Conservation (phyloP, 2,329 filamentous ascomycete species). For the Aspergillus fructus region DNA sequence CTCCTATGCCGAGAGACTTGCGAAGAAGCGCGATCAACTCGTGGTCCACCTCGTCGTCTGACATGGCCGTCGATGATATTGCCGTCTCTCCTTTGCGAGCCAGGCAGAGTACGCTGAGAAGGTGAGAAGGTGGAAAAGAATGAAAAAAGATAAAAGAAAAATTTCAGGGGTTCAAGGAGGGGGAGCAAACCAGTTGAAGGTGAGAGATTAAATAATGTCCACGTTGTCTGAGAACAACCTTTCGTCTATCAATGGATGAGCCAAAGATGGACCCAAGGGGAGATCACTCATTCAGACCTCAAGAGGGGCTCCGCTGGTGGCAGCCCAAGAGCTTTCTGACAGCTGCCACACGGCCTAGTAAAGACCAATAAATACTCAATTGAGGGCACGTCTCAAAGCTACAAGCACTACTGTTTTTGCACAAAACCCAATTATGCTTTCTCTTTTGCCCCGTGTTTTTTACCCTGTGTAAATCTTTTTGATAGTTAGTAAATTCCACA, state of each 20-base stretch:
- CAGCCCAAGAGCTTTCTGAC: not conserved
- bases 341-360: not conserved
- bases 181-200: not conserved
- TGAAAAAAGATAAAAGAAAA: not conserved
- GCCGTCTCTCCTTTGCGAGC: not conserved
- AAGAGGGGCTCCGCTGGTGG: not conserved
- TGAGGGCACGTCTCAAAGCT: not conserved
- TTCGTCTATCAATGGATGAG: conserved; percentile 14
- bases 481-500: not conserved
- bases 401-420: not conserved
- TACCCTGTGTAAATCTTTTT: not conserved
- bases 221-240: not conserved
- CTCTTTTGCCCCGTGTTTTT: not conserved
- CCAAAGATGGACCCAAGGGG: conserved; percentile 8
- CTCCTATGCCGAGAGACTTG: conserved; percentile 69
- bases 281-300: not conserved
- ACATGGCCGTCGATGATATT: conserved; percentile 58
- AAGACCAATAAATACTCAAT: not conserved
- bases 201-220: not conserved
- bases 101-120: not conserved
- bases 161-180: not conserved
- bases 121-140: not conserved
- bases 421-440: not conserved
- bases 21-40: conserved; percentile 85
- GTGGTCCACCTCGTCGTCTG: conserved; percentile 85